Evolutionary conservation across 257 asterid genomes (phyloP), one percentile per base, ranked within the genome.

Genomic region (Gentiana dahurica): DNA sequence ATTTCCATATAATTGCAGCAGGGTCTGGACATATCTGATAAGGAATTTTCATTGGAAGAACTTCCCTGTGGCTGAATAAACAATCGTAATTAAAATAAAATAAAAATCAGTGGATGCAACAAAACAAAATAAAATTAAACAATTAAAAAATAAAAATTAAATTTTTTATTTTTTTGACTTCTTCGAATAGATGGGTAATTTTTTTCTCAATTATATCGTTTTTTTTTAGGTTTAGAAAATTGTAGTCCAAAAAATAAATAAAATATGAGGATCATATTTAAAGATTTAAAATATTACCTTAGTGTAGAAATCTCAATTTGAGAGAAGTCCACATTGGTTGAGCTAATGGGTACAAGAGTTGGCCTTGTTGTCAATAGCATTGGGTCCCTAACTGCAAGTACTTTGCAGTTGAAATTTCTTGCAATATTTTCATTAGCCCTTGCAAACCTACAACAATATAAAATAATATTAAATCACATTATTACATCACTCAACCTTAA

Each of bases 11-110:
- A 49, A 87, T 87, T 44, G 96, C 89, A 41, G 68, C 55, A 11
- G 85, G 94, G 60, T 87, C 94, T 44, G 93, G 94, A 56, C 93
- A 87, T 6, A 84, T 68, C 55, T 78, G 87, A 65, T 84, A 87
- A 51, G 83, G 89, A 61, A 87, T 77, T 71, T 76, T 87, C 24
- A 62, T 81, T 6, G 73, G 63, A 58, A 64, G 74, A 56, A 73
- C 65, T 59, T 75, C 69, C 55, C 94, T 84, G 6, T 76, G 59
- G 61, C 96, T 80, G 89, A 77, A 79, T 60, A 48, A 7, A 36
- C 1, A 45, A 57, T 33, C 24, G 13, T 13, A 35, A 15, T 15
- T 15, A 15, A 15, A 15, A 15, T 15, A 15, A 15, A 0, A 15
- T 0, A 15, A 15, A 15, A 15, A 15, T n/a, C n/a, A n/a, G n/a